Evolutionary conservation across 768 basidiomycete species (phyloP).

Genomic region (Podaxis sp.): DNA sequence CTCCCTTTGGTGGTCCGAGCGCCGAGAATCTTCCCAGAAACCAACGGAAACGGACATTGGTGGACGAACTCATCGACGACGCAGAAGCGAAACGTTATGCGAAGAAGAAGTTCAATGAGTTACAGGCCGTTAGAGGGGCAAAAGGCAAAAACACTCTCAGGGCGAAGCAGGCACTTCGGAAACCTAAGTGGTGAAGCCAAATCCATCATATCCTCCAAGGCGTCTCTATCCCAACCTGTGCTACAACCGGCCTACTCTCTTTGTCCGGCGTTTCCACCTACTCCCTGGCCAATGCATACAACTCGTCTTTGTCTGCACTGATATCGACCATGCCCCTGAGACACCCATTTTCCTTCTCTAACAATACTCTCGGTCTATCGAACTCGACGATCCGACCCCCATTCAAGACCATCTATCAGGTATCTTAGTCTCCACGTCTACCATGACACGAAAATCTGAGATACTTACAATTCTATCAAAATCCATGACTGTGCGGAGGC

Average conservation of each 20-base stretch:
- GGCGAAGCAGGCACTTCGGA: conserved; percentile 59
- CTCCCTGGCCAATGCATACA: conserved; percentile 32
- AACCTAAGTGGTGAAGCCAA: conserved; percentile 60
- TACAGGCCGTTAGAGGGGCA: conserved; percentile 65
- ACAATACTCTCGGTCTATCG: conserved; percentile 46
- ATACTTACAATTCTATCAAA: conserved; percentile 50
- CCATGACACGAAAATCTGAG: background rate
- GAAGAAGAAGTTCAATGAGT: conserved; percentile 86
- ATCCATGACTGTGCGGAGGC: conserved; percentile 66
- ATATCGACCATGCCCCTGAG: conserved; percentile 41
- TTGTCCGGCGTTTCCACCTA: background rate
- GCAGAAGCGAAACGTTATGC: conserved; percentile 83
- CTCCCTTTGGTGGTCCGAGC: conserved; percentile 70
- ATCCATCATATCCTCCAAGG: background rate
- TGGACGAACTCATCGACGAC: conserved; percentile 89
- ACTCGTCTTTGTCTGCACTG: conserved; percentile 36
- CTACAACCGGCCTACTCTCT: background rate
- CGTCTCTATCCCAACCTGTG: background rate
- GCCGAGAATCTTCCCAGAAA: conserved; percentile 70
- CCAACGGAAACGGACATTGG: conserved; percentile 75
- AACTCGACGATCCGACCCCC: conserved; percentile 59
- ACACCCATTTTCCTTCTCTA: conserved; percentile 38
- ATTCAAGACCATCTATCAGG: conserved; percentile 48
- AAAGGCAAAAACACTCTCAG: conserved; percentile 70
- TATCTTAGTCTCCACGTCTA: background rate